Percentiles rank a stretch among this genome's conserved stretches.
Evolutionary conservation across 805 yeast genomes (phyloP).

Genomic region (Starmerella vaccinii): DNA sequence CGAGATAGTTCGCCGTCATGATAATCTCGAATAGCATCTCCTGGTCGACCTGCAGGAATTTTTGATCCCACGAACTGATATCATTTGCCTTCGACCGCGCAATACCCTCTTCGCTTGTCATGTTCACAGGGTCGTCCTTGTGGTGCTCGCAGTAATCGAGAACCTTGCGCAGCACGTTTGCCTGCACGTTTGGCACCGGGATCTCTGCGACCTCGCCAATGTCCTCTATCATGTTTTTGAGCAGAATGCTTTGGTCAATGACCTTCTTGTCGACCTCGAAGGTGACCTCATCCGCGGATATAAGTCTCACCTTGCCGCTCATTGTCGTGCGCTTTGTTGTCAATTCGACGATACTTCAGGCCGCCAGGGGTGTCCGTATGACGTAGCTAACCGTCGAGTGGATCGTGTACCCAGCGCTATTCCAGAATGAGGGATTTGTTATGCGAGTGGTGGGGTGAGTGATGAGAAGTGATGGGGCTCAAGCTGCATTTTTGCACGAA

Average conservation of each 20-base stretch:
- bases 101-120: constrained; percentile 44
- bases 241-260: constrained; percentile 74
- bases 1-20: constrained; percentile 40
- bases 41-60: constrained; percentile 84
- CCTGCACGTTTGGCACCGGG: constrained; percentile 75
- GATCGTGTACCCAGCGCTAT: too few species aligned
- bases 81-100: constrained; percentile 79
- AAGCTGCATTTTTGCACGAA: too few species aligned
- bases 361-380: too few species aligned
- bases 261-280: constrained; percentile 40
- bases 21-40: constrained; percentile 42
- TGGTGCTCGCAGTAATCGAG: constrained; percentile 95
- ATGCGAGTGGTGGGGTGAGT: too few species aligned
- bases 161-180: constrained; percentile 67
- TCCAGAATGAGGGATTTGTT: too few species aligned
- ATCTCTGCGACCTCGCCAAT: constrained; percentile 54
- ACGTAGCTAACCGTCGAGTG: too few species aligned
- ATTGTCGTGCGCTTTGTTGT: background rate
- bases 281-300: constrained; percentile 24
- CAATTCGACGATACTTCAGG: background rate
- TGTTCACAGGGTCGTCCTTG: constrained; percentile 55
- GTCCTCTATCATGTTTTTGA: constrained; percentile 80
- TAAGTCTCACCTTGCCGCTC: constrained; percentile 16
- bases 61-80: constrained; percentile 91
- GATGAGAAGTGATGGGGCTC: too few species aligned